These are phyloP conservation scores for Tilletia caries DNA, from an alignment of 1,284 basidiomycete species.

Conservation along the genomic window DNA sequence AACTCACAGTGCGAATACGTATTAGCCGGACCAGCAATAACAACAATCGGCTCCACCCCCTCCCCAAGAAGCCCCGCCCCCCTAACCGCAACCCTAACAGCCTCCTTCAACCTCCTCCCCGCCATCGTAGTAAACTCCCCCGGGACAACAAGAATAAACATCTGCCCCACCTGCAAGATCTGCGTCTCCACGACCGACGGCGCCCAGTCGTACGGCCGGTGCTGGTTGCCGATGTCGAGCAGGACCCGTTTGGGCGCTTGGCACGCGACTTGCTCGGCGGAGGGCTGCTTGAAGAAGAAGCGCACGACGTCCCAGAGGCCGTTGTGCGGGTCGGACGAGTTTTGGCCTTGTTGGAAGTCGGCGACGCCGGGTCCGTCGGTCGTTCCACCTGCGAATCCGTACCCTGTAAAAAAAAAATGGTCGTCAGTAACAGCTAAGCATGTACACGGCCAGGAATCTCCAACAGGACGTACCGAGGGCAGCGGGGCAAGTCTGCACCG, in stretches of 20 bases:
- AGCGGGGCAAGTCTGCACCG: slow-evolving; percentile 70
- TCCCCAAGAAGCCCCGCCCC: slow-evolving; percentile 64
- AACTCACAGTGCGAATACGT: slow-evolving; percentile 66
- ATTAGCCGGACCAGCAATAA: slow-evolving; percentile 66
- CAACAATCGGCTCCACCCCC: slow-evolving; percentile 35
- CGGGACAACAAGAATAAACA: slow-evolving; percentile 73
- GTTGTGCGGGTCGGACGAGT: slow-evolving; percentile 65
- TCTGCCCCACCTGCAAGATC: slow-evolving; percentile 72
- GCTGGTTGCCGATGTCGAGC: slow-evolving; percentile 41
- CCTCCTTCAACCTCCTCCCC: slow-evolving; percentile 60
- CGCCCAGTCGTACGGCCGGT: slow-evolving; percentile 70
- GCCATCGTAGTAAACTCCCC: slow-evolving; percentile 67
- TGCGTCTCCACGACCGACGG: slow-evolving; percentile 70
- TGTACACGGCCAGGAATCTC: not conserved
- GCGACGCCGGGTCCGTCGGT: slow-evolving; percentile 77
- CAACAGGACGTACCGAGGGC: slow-evolving; percentile 62
- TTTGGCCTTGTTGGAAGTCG: slow-evolving; percentile 74
- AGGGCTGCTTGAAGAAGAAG: slow-evolving; percentile 67
- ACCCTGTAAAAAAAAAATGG: not conserved
- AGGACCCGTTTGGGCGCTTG: slow-evolving; percentile 78
- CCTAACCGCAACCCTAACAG: slow-evolving; percentile 65
- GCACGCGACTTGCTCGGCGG: slow-evolving; percentile 67
- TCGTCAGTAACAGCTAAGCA: not conserved
- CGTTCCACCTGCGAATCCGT: slow-evolving; percentile 62
- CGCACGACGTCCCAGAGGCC: slow-evolving; percentile 71